These are phyloP conservation scores for Thozetella sp. DNA, from an alignment of 495 filamentous ascomycete species.

Conservation along the genomic window DNA sequence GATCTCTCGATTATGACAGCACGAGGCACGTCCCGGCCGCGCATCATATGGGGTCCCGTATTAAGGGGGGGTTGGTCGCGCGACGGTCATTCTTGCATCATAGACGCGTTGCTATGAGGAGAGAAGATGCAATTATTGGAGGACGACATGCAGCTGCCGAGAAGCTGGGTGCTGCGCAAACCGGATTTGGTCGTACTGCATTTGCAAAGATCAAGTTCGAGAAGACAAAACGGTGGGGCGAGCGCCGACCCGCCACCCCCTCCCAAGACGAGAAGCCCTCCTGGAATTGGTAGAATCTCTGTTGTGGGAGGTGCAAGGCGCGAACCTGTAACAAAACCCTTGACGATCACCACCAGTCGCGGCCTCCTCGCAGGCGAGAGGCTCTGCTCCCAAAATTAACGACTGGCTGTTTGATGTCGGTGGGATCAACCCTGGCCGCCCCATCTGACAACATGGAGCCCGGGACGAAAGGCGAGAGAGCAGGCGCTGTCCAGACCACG, in stretches of 20 bases:
- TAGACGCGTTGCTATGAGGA: not conserved
- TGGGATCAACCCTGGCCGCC: not conserved
- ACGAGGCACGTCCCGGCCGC: not conserved
- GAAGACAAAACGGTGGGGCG: no score
- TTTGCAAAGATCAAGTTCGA: not conserved
- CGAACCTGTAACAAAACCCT: not conserved
- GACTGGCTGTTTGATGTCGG: not conserved
- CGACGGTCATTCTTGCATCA: not conserved
- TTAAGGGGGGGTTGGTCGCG: not conserved
- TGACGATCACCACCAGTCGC: not conserved
- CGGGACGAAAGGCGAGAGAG: not conserved
- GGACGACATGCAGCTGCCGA: not conserved
- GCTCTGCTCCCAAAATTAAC: not conserved
- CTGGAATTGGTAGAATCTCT: no score
- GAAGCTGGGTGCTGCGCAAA: not conserved
- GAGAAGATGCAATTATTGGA: slow-evolving; percentile 1
- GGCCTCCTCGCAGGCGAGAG: not conserved
- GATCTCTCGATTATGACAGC: no score
- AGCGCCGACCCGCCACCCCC: no score
- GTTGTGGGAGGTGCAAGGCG: no score
- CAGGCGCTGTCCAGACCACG: no score
- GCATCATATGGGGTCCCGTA: not conserved
- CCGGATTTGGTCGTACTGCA: not conserved
- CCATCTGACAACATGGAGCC: not conserved
- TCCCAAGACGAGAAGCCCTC: no score